These are phyloP conservation scores for Coemansia sp. DNA, from an alignment of 192 early-diverging fungal genomes.

Conservation along the genomic window DNA sequence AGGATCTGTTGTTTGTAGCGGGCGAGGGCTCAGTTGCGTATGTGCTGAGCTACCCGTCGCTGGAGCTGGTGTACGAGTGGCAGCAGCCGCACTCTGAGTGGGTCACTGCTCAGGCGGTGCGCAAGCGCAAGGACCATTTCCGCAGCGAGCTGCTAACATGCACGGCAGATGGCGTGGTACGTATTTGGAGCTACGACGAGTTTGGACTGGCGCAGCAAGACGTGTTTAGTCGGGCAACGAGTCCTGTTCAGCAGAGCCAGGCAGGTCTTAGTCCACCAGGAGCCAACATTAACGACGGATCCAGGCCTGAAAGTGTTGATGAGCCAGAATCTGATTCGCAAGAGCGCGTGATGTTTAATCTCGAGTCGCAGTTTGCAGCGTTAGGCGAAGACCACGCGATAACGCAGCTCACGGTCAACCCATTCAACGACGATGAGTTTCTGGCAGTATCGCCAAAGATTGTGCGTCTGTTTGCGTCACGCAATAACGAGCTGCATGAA, in stretches of 20 bases:
- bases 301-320: background rate
- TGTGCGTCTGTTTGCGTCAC: conserved; percentile 49
- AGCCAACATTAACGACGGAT: background rate
- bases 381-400: conserved; percentile 29
- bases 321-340: background rate
- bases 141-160: conserved; percentile 52
- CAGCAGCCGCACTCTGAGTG: conserved; percentile 41
- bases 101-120: conserved; percentile 35
- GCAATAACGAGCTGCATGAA: conserved; percentile 41
- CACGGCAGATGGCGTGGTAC: conserved; percentile 36
- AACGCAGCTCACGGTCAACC: conserved; percentile 28
- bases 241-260: conserved; percentile 6
- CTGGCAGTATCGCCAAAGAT: conserved; percentile 34
- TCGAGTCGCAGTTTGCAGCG: conserved; percentile 37
- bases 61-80: conserved; percentile 51
- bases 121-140: conserved; percentile 45
- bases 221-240: conserved; percentile 14
- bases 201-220: conserved; percentile 49
- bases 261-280: background rate
- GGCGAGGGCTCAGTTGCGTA: conserved; percentile 28
- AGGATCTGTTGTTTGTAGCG: conserved; percentile 47
- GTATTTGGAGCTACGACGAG: conserved; percentile 54
- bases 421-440: conserved; percentile 52
- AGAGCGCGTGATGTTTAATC: conserved; percentile 8
- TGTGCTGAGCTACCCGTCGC: conserved; percentile 45